These are phyloP conservation scores for Arachnomyces sp. DNA, from an alignment of 2,329 filamentous ascomycete species.

Conservation along the genomic window DNA sequence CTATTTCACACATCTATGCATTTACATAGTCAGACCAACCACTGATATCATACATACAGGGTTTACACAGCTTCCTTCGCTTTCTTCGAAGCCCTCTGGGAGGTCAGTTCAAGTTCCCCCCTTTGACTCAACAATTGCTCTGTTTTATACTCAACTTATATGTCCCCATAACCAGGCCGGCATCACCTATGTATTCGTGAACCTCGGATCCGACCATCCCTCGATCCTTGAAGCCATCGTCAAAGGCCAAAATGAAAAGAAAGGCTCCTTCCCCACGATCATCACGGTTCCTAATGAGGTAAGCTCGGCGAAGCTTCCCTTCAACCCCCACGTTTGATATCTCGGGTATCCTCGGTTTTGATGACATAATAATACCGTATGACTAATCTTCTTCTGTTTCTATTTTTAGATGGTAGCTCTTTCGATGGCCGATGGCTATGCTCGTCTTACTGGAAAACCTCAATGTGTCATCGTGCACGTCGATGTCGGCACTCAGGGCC, in stretches of 20 bases:
- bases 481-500: slow-evolving; percentile 72
- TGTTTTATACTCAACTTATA: slow-evolving; percentile 4
- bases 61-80: slow-evolving; percentile 67
- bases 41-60: slow-evolving; percentile 15
- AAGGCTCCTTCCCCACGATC: slow-evolving; percentile 60
- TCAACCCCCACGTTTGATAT: neutral
- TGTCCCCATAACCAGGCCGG: slow-evolving; percentile 31
- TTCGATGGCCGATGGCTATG: slow-evolving; percentile 77
- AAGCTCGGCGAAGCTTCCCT: slow-evolving; percentile 13
- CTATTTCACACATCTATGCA: too few relatives aligned
- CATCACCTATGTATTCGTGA: slow-evolving; percentile 46
- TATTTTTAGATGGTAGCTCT: slow-evolving; percentile 71
- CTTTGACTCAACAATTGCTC: neutral
- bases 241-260: slow-evolving; percentile 62
- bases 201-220: slow-evolving; percentile 55
- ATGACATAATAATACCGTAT: neutral
- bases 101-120: slow-evolving; percentile 44
- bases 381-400: slow-evolving; percentile 4
- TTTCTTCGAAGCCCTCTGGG: slow-evolving; percentile 76
- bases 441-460: slow-evolving; percentile 61
- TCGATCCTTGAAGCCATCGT: slow-evolving; percentile 75
- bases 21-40: neutral
- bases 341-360: slow-evolving; percentile 9
- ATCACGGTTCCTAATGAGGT: slow-evolving; percentile 78
- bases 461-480: slow-evolving; percentile 76